Base-by-base conservation (phyloP, 495 filamentous ascomycete species). In the Trichoderma reesei region DNA sequence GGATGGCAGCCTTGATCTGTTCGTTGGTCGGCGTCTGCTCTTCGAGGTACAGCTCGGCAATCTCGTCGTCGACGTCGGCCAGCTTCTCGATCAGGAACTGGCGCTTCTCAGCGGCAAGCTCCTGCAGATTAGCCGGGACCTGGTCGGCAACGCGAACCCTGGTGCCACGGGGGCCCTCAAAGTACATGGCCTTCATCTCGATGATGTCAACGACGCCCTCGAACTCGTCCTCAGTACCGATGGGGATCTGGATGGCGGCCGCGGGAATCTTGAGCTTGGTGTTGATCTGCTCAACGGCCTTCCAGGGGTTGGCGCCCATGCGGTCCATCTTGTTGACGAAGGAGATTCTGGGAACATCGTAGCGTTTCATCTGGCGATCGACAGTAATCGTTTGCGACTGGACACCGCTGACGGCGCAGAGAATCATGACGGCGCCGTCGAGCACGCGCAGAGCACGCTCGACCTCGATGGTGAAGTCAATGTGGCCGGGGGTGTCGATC, bases 301-400 rank as follows among this genome's bases (percentile, higher is more conserved):
- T 96, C 85, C 94, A 99, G 3, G 95, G 95, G 72, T 99, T 98
- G 64, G 95, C 91, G 60, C 95, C 95, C 87, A 96, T 96, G 65
- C 95, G 90, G 71, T 99, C 95, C 95, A 99, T 99, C 83, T 99
- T 99, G 80, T 99, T 99, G 68, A 99, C 82, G 73, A 99, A 99
- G 64, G 88, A 92, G 69, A 99, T 89, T 66, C 95, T 82, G 41
- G 95, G 95, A 61, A 99, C 86, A 71, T 97, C 96, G 79, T 99
- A 99, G 61, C 95, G 85, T 78, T 89, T 88, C 95, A 99, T 99
- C 80, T 99, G 95, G 65, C 95, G 81, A 74, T 99, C 93, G 61
- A 99, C 95, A 1, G 95, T 99, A 67, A 97, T 96, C 5, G 95
- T 99, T 78, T 99, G 95, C 69, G 86, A 90, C 80, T 99, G 95